A percentile compares a stretch with the other conserved stretches of the same genome.
Conservation (phyloP, 177 flowering plant species). For the Vitis hybrid region DNA sequence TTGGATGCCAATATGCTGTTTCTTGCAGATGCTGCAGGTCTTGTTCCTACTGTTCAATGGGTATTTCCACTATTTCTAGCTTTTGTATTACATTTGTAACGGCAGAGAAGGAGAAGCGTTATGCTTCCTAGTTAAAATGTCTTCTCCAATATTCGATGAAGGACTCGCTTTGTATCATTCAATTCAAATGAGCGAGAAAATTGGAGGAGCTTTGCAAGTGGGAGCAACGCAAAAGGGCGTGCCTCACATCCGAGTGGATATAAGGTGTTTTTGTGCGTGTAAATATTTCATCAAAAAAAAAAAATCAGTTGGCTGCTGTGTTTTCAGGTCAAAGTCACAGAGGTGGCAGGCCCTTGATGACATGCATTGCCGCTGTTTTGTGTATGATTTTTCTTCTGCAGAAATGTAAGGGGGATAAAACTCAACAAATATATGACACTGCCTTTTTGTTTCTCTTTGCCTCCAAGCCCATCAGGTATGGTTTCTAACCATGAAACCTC, state of each 20-base stretch:
- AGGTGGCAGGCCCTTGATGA: constrained; percentile 70
- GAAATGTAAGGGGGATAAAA: constrained; percentile 17
- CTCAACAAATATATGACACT: neutral
- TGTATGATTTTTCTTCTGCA: constrained; percentile 29
- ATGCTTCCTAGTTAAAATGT: constrained; percentile 14
- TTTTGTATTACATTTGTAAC: constrained; percentile 32
- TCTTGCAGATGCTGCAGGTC: constrained; percentile 46
- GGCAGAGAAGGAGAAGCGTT: constrained; percentile 14
- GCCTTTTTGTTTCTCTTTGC: constrained; percentile 9
- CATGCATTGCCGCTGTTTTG: constrained; percentile 39
- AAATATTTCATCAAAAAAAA: constrained; percentile 44
- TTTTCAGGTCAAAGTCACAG: constrained; percentile 77
- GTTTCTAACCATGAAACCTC: neutral
- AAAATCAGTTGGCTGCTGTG: constrained; percentile 30
- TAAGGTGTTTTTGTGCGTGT: constrained; percentile 48
- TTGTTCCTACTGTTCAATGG: constrained; percentile 26
- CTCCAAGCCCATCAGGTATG: neutral
- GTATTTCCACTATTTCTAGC: constrained; percentile 31
- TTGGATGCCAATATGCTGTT: constrained; percentile 4
- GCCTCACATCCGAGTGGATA: constrained; percentile 40
- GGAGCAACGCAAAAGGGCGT: constrained; percentile 34
- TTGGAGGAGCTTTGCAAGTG: constrained; percentile 27
- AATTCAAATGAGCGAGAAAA: constrained; percentile 2
- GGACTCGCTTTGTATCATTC: constrained; percentile 8
- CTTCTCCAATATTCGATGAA: constrained; percentile 17